Evolutionary conservation across 2,329 filamentous ascomycete genomes (phyloP).

Genomic region (Berkeleyomyces rouxiae): DNA sequence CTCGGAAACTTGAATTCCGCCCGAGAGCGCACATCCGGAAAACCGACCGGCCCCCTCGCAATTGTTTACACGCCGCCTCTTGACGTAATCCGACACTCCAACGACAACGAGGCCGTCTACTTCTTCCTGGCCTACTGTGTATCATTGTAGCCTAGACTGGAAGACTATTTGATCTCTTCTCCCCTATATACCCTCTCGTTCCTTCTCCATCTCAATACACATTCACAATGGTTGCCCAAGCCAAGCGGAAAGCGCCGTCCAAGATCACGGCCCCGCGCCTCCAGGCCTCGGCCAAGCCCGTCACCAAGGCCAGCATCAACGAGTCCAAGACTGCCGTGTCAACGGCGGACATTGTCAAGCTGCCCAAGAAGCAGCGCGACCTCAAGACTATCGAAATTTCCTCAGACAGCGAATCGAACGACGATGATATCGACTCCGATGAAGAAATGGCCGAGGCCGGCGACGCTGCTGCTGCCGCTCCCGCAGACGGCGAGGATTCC

Average conservation of each 20-base stretch:
- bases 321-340: constrained; percentile 41
- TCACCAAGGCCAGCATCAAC: constrained; percentile 35
- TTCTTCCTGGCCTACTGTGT: neutral
- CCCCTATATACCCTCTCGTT: neutral
- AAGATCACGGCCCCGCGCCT: constrained; percentile 40
- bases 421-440: constrained; percentile 29
- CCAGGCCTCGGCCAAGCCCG: constrained; percentile 35
- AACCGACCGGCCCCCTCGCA: neutral
- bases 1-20: neutral
- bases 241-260: constrained; percentile 42
- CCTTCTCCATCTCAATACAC: neutral
- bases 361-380: constrained; percentile 18
- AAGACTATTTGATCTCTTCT: neutral
- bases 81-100: neutral
- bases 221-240: constrained; percentile 16
- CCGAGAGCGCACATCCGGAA: neutral
- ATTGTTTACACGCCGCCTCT: neutral
- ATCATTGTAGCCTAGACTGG: neutral
- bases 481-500: constrained; percentile 18
- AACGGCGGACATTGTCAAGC: constrained; percentile 23
- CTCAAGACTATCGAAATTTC: constrained; percentile 39
- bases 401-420: constrained; percentile 35
- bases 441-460: constrained; percentile 22
- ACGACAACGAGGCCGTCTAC: neutral
- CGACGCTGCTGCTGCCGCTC: constrained; percentile 14